Evolutionary conservation across 1,284 basidiomycete genomes (phyloP), one percentile per base, ranked within the genome.

Genomic region (Cystobasidium sp.): DNA sequence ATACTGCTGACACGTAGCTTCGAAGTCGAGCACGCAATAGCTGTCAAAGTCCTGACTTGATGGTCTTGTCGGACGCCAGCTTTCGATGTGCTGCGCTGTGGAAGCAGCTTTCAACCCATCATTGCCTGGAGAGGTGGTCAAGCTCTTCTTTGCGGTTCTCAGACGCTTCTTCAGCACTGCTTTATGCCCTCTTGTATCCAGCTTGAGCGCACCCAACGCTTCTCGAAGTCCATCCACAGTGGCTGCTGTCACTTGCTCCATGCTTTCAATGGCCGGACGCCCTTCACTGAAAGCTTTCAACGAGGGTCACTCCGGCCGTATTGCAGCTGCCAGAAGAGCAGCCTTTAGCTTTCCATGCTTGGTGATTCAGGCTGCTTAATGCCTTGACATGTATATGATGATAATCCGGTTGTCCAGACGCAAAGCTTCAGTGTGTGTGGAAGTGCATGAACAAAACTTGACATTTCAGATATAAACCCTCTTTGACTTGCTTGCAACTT

Each of bases 1-100:
- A 41, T 65, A 31, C 18, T 53, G 62, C 63, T 73, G 70, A 81
- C 95, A 98, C 0, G 95, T 97, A 6, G 90, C 95, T 82, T 97
- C 95, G 63, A 97, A 91, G 80, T 96, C 93, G 52, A 93, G 84
- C 68, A 85, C 85, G 51, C 86, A 81, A 77, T 83, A 86, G 1
- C 81, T 80, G 58, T 82, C 80, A 75, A 82, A 82, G 37, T 75
- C 64, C 56, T 79, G 74, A 1, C 51, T 72, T 0, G 22, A 46
- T 9, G 78, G 75, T 24, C 75, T 59, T 7, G 14, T 59, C 0
- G 37, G 39, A n/a, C 47, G 22, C 20, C 31, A 41, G 51, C 58
- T 62, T 41, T 65, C 51, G 51, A 62, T 46, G 22, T 71, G 58
- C 41, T 56, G n/a, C 10, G 52, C 20, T 24, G 41, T n/a, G 4